phyloP scores from a whole-genome alignment of 2,329 filamentous ascomycete genomes.

The Passalora sequoiae region DNA sequence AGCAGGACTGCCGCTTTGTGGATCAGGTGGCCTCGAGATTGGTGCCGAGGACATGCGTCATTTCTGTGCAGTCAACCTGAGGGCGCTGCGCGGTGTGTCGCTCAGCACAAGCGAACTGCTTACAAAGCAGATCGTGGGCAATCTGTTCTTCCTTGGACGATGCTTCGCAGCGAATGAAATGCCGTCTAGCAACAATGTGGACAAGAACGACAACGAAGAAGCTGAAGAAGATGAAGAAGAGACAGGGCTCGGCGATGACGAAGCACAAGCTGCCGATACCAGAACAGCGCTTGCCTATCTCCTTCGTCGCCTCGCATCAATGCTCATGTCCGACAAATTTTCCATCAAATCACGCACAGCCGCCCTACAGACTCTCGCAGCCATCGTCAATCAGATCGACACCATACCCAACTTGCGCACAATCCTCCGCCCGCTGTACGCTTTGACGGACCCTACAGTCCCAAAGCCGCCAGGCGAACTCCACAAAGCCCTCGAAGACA shows the following conservation, averaged over 20 bases:
- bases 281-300: conserved; percentile 64
- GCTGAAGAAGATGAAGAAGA: conserved; percentile 40
- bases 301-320: conserved; percentile 69
- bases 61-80: conserved; percentile 53
- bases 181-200: conserved; percentile 41
- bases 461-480: conserved; percentile 53
- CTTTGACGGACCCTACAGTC: conserved; percentile 71
- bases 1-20: conserved; percentile 56
- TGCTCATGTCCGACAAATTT: conserved; percentile 59
- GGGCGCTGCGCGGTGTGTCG: conserved; percentile 57
- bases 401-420: conserved; percentile 60
- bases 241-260: conserved; percentile 43
- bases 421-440: conserved; percentile 66
- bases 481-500: conserved; percentile 65
- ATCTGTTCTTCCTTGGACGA: conserved; percentile 74
- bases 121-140: conserved; percentile 72
- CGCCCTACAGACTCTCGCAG: conserved; percentile 67
- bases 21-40: conserved; percentile 67
- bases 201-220: conserved; percentile 39
- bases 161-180: conserved; percentile 56
- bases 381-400: conserved; percentile 60
- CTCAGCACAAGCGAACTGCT: conserved; percentile 61
- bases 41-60: conserved; percentile 59
- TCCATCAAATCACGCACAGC: conserved; percentile 60
- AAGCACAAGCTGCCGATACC: conserved; percentile 36